These are phyloP conservation scores for Phlyctochytrium planicorne DNA, from an alignment of 192 early-diverging fungal genomes.

Conservation along the genomic window DNA sequence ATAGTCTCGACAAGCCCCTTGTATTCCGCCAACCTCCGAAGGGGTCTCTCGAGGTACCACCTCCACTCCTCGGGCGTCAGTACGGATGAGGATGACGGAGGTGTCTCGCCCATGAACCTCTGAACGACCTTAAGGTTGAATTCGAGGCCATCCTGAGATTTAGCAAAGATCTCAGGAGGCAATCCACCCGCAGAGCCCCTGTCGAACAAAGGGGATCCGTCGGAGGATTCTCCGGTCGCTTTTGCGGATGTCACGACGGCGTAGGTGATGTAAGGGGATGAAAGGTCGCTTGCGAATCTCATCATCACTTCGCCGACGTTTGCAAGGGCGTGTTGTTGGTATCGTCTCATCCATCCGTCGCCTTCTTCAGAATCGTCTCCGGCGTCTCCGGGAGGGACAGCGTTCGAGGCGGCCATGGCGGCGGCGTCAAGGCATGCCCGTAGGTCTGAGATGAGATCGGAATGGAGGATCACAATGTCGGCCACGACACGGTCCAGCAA, in stretches of 20 bases:
- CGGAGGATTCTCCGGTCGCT: neutral
- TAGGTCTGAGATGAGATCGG: conserved; percentile 14
- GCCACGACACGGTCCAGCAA: conserved; percentile 21
- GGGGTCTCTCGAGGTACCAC: conserved; percentile 21
- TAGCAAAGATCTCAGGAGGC: neutral
- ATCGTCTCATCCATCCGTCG: neutral
- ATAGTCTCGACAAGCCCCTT: neutral
- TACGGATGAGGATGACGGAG: neutral
- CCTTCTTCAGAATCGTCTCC: conserved; percentile 9
- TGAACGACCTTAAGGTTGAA: neutral
- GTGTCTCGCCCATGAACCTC: neutral
- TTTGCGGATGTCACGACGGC: conserved; percentile 1
- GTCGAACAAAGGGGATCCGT: too few relatives aligned
- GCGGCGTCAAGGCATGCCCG: conserved; percentile 12
- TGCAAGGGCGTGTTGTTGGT: neutral
- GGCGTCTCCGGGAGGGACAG: neutral
- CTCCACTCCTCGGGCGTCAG: neutral
- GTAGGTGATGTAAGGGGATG: conserved; percentile 12
- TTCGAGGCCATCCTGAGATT: neutral
- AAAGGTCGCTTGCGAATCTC: conserved; percentile 9
- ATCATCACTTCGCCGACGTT: neutral
- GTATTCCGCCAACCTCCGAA: conserved; percentile 8
- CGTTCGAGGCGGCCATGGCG: neutral
- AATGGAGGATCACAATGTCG: conserved; percentile 11
- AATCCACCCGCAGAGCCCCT: neutral